These are phyloP conservation scores for Acer yangbiense DNA, from an alignment of 345 rosid species.

Conservation along the genomic window DNA sequence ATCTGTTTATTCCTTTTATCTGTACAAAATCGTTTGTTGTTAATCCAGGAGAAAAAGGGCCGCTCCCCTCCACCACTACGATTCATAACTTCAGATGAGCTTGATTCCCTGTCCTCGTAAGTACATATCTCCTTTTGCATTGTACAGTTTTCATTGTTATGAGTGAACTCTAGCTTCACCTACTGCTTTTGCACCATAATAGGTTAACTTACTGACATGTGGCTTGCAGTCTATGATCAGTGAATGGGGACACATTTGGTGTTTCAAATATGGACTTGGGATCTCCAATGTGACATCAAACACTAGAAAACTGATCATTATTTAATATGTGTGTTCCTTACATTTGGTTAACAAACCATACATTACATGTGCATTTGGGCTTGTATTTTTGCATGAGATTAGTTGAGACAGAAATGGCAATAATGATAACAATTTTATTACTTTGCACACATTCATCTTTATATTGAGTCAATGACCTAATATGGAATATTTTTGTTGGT, in stretches of 20 bases:
- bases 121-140: conserved; percentile 26
- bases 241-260: not conserved
- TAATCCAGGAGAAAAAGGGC: conserved; percentile 76
- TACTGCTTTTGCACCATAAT: not conserved
- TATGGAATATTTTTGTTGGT: not conserved
- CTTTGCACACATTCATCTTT: not conserved
- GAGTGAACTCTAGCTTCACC: not conserved
- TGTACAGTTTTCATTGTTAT: not conserved
- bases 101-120: conserved; percentile 73
- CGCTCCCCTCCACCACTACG: conserved; percentile 73
- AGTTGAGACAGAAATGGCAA: not conserved
- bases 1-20: not conserved
- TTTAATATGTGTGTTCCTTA: not conserved
- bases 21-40: not conserved
- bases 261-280: not conserved
- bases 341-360: not conserved
- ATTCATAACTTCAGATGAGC: conserved; percentile 68
- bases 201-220: not conserved
- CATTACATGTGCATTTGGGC: not conserved
- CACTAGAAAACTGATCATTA: not conserved
- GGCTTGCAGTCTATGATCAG: not conserved
- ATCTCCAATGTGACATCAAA: not conserved
- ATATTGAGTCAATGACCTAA: not conserved
- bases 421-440: not conserved
- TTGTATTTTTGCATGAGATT: not conserved